Conservation (phyloP, 2,329 filamentous ascomycete genomes). For the Ophiostoma ulmi region DNA sequence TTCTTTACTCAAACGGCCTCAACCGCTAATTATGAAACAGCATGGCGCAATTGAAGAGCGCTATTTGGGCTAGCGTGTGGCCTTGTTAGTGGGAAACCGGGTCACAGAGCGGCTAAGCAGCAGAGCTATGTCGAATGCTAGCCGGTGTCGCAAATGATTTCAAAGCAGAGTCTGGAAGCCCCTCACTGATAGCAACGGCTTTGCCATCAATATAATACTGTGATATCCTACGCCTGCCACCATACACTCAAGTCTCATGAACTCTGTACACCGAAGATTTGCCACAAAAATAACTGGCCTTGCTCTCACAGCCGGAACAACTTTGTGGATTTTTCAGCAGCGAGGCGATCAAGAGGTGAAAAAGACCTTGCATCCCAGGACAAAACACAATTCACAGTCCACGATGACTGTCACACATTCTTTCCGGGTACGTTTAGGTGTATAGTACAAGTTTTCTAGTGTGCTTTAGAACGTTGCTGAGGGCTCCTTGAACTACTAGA, state of each 20-base stretch:
- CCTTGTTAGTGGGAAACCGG: conserved; percentile 4
- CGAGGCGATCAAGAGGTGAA: background rate
- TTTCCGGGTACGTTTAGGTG: conserved; percentile 40
- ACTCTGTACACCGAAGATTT: background rate
- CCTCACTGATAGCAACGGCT: background rate
- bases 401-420: conserved; percentile 44
- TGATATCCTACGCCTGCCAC: background rate
- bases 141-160: conserved; percentile 23
- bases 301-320: conserved; percentile 17
- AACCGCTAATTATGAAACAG: background rate
- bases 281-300: conserved; percentile 17
- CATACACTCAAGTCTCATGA: background rate
- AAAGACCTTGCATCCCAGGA: background rate
- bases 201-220: background rate
- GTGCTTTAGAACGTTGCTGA: background rate
- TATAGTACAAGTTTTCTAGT: background rate
- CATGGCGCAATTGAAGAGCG: background rate
- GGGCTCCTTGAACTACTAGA: background rate
- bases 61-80: background rate
- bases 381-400: conserved; percentile 19
- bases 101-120: background rate
- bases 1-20: background rate
- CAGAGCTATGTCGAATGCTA: background rate
- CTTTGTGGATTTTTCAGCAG: conserved; percentile 13
- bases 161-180: conserved; percentile 15